phyloP scores from a whole-genome alignment of 805 yeast species.

The Kodamaea fukazawae region DNA sequence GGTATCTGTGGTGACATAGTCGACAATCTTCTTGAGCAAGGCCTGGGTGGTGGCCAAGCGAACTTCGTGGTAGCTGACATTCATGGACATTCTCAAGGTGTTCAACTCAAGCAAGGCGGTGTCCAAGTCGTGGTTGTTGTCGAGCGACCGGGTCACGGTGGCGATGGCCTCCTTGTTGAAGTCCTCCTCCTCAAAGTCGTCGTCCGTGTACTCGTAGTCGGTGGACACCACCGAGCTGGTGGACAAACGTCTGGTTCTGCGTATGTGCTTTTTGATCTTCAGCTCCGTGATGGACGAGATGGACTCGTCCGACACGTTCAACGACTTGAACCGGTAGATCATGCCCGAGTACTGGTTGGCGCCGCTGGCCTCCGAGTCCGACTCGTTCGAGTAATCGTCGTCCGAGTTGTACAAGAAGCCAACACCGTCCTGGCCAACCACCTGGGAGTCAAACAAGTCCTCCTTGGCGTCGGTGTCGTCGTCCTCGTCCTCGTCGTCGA shows the following conservation, averaged over 20 bases:
- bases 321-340: conserved; percentile 45
- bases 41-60: conserved; percentile 78
- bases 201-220: conserved; percentile 43
- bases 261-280: conserved; percentile 36
- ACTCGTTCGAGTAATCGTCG: conserved; percentile 29
- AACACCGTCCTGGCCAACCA: conserved; percentile 50
- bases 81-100: conserved; percentile 96
- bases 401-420: conserved; percentile 52
- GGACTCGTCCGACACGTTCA: conserved; percentile 57
- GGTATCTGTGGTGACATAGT: conserved; percentile 75
- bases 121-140: conserved; percentile 87
- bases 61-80: conserved; percentile 91
- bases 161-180: conserved; percentile 90
- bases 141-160: conserved; percentile 87
- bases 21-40: conserved; percentile 62
- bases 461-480: conserved; percentile 29
- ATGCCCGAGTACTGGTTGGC: conserved; percentile 38
- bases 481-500: conserved; percentile 28
- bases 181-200: conserved; percentile 54
- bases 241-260: conserved; percentile 33
- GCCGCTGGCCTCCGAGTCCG: conserved; percentile 37
- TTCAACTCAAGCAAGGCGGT: conserved; percentile 90
- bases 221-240: conserved; percentile 41
- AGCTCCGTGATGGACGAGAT: conserved; percentile 50
- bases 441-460: conserved; percentile 17